phyloP scores from a whole-genome alignment of 1,284 basidiomycete genomes.

The Moesziomyces sp. region DNA sequence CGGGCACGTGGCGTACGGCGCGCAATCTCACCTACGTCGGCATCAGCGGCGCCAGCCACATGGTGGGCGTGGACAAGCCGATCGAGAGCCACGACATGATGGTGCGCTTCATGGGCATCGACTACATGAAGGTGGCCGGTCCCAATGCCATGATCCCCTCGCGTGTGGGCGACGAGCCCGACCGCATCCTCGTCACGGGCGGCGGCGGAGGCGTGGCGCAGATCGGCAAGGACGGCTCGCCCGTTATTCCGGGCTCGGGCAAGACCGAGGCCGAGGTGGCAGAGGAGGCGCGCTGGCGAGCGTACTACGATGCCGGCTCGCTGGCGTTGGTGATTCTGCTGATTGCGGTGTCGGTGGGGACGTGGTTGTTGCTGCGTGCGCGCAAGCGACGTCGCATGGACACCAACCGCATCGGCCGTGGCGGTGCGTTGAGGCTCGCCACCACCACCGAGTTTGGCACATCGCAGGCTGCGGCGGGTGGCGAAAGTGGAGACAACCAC shows the following conservation, averaged over 20 bases:
- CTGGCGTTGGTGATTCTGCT: conserved; percentile 83
- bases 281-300: conserved; percentile 59
- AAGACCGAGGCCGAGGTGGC: conserved; percentile 66
- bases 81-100: conserved; percentile 96
- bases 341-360: conserved; percentile 77
- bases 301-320: conserved; percentile 79
- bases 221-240: conserved; percentile 49
- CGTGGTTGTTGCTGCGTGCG: conserved; percentile 79
- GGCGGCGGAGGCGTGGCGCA: conserved; percentile 41
- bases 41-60: conserved; percentile 73
- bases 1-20: conserved; percentile 88
- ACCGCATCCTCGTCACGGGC: conserved; percentile 69
- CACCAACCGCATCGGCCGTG: conserved; percentile 23
- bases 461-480: conserved; percentile 44
- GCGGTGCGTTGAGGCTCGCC: conserved; percentile 30
- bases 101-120: conserved; percentile 72
- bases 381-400: conserved; percentile 69
- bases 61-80: conserved; percentile 88
- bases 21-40: conserved; percentile 94
- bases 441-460: conserved; percentile 23
- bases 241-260: conserved; percentile 69
- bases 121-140: conserved; percentile 81
- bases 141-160: conserved; percentile 80
- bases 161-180: conserved; percentile 75
- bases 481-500: conserved; percentile 56